phyloP scores from a whole-genome alignment of 495 filamentous ascomycete genomes.

The Amniculicola lignicola region DNA sequence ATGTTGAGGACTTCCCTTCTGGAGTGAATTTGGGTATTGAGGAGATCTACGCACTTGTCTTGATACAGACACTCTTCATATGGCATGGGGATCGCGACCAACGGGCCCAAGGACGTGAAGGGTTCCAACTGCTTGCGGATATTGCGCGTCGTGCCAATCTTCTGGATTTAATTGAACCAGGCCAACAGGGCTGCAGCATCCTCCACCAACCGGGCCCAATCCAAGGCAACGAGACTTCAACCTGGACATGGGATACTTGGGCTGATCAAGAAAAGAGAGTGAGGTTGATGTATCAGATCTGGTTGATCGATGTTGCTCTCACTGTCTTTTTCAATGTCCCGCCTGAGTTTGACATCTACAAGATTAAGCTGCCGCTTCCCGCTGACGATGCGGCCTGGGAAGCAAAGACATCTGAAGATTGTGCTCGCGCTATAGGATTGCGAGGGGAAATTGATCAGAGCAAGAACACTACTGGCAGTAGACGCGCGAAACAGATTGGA shows the following conservation, averaged over 20 bases:
- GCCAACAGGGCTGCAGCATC: constrained; percentile 39
- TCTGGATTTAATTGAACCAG: constrained; percentile 43
- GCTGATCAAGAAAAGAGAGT: constrained; percentile 65
- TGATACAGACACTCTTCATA: constrained; percentile 55
- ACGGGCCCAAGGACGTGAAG: constrained; percentile 52
- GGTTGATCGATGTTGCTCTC: constrained; percentile 55
- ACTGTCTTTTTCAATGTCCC: constrained; percentile 63
- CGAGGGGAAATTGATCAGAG: constrained; percentile 47
- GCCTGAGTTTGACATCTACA: constrained; percentile 54
- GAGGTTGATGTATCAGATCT: constrained; percentile 59
- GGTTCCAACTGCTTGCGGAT: constrained; percentile 51
- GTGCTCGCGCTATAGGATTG: constrained; percentile 59
- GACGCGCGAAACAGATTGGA: constrained; percentile 56
- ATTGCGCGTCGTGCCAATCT: constrained; percentile 53
- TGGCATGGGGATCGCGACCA: constrained; percentile 64
- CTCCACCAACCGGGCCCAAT: constrained; percentile 39
- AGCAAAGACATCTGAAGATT: constrained; percentile 51
- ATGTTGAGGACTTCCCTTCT: no score
- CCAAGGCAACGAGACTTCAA: constrained; percentile 15
- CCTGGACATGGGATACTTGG: constrained; percentile 61
- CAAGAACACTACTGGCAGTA: constrained; percentile 56
- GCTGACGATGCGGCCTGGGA: constrained; percentile 68
- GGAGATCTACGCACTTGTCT: constrained; percentile 58
- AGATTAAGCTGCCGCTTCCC: constrained; percentile 59
- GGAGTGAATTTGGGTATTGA: constrained; percentile 48